Evolutionary conservation across 768 basidiomycete species (phyloP).

Genomic region (Kwoniella dejecticola): DNA sequence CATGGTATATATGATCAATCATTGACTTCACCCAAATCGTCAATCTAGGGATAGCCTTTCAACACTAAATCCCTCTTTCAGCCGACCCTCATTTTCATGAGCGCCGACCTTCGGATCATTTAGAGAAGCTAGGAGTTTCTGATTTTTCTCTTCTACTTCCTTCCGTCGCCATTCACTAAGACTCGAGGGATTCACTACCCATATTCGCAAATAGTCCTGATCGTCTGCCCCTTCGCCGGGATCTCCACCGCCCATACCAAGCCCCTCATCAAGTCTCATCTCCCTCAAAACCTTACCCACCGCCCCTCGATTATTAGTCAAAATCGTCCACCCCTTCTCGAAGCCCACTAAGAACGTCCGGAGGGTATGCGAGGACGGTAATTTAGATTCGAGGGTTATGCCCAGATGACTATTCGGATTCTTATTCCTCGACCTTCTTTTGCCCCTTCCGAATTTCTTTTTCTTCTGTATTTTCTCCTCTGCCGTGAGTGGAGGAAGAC

Average conservation of each 20-base stretch:
- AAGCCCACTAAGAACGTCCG: slow-evolving; percentile 73
- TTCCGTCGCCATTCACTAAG: slow-evolving; percentile 63
- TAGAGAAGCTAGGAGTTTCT: slow-evolving; percentile 8
- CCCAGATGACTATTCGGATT: slow-evolving; percentile 59
- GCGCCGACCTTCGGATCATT: neutral
- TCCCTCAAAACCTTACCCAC: slow-evolving; percentile 73
- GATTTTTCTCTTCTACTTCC: slow-evolving; percentile 38
- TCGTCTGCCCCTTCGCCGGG: slow-evolving; percentile 6
- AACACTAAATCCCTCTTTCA: too few species aligned
- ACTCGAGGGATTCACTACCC: slow-evolving; percentile 79
- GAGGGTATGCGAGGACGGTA: slow-evolving; percentile 71
- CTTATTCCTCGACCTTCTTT: slow-evolving; percentile 57
- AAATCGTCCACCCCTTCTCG: slow-evolving; percentile 73
- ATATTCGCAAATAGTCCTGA: slow-evolving; percentile 61
- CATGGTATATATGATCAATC: too few species aligned
- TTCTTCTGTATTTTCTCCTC: slow-evolving; percentile 6
- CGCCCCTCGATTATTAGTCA: slow-evolving; percentile 81
- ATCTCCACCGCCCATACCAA: slow-evolving; percentile 39
- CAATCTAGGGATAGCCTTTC: too few species aligned
- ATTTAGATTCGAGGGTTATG: slow-evolving; percentile 9
- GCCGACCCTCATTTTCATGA: neutral
- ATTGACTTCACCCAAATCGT: too few species aligned
- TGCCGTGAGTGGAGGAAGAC: slow-evolving; percentile 2
- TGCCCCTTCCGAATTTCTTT: neutral
- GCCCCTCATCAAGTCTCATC: slow-evolving; percentile 58